Percentiles rank a stretch among this genome's conserved stretches.
phyloP scores from a whole-genome alignment of 768 basidiomycete species.

The Pleurotus tuoliensis region DNA sequence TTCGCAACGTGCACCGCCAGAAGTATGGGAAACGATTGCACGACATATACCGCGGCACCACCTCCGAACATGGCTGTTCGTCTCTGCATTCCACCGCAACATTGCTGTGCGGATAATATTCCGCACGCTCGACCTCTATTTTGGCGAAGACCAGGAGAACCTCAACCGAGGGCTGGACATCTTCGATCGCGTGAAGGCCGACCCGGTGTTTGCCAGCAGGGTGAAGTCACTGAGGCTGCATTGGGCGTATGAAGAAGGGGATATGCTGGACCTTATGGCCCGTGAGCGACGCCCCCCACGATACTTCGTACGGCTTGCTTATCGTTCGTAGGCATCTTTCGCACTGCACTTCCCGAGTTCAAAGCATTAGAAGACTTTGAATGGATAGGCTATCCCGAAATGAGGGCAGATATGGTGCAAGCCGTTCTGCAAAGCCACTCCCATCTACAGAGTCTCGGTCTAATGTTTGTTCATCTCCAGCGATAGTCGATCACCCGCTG shows the following conservation, averaged over 20 bases:
- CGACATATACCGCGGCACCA: constrained; percentile 58
- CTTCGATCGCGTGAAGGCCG: constrained; percentile 61
- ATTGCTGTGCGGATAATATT: constrained; percentile 65
- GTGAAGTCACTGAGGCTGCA: constrained; percentile 60
- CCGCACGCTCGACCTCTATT: constrained; percentile 64
- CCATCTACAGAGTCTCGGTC: constrained; percentile 50
- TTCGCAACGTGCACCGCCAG: constrained; percentile 56
- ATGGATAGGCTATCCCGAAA: constrained; percentile 76
- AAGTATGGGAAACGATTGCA: constrained; percentile 69
- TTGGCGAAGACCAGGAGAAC: constrained; percentile 61
- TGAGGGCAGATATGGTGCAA: constrained; percentile 64
- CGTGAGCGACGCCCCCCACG: constrained; percentile 30
- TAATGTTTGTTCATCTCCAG: constrained; percentile 38
- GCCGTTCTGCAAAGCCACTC: constrained; percentile 51
- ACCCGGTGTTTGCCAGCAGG: constrained; percentile 54
- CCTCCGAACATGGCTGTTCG: constrained; percentile 65
- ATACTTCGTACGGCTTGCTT: not conserved
- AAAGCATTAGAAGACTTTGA: constrained; percentile 59
- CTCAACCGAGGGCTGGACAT: constrained; percentile 61
- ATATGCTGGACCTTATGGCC: constrained; percentile 59
- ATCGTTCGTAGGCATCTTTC: constrained; percentile 46
- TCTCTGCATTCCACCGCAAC: constrained; percentile 60
- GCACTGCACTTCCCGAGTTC: constrained; percentile 60
- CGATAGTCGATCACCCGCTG: not conserved
- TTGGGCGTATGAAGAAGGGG: constrained; percentile 68